Evolutionary conservation across 108 stramenopile species (phyloP).

Genomic region (Aurantiochytrium sp.): DNA sequence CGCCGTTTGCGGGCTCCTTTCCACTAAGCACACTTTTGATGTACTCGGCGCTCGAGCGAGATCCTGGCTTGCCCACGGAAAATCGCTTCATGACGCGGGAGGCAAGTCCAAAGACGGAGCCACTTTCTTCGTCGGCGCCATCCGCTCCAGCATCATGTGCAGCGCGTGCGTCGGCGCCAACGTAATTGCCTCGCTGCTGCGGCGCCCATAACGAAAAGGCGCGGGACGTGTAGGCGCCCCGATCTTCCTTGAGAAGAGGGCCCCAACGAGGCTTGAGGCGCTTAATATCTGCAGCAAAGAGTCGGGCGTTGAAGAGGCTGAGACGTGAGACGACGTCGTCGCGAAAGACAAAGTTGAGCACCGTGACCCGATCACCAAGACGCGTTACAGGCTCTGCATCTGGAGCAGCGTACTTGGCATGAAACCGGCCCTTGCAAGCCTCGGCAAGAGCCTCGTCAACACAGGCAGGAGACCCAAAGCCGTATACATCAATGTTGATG

Average conservation of each 20-base stretch:
- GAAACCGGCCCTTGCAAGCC: constrained; percentile 20
- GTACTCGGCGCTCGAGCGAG: background rate
- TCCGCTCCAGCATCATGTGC: background rate
- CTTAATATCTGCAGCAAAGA: constrained; percentile 35
- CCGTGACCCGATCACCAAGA: constrained; percentile 55
- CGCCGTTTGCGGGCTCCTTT: background rate
- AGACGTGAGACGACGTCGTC: constrained; percentile 88
- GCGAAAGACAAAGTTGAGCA: constrained; percentile 73
- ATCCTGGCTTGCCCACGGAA: background rate
- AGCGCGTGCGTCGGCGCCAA: background rate
- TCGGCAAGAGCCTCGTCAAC: constrained; percentile 67
- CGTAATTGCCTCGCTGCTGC: constrained; percentile 26
- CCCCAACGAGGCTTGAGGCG: constrained; percentile 71
- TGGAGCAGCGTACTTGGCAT: background rate
- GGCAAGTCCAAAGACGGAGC: background rate
- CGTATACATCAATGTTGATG: constrained; percentile 60
- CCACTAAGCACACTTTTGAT: too few species aligned
- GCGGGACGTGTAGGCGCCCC: constrained; percentile 42
- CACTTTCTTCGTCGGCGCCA: background rate
- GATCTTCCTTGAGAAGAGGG: constrained; percentile 71
- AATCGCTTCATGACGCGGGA: background rate
- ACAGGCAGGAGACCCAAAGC: constrained; percentile 82
- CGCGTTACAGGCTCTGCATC: background rate
- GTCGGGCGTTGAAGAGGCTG: constrained; percentile 44
- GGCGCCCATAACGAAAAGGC: background rate